Percentiles rank a stretch among this genome's conserved stretches.
These are phyloP conservation scores for Triangularia setosa DNA, from an alignment of 2,329 filamentous ascomycete genomes.

Conservation along the genomic window DNA sequence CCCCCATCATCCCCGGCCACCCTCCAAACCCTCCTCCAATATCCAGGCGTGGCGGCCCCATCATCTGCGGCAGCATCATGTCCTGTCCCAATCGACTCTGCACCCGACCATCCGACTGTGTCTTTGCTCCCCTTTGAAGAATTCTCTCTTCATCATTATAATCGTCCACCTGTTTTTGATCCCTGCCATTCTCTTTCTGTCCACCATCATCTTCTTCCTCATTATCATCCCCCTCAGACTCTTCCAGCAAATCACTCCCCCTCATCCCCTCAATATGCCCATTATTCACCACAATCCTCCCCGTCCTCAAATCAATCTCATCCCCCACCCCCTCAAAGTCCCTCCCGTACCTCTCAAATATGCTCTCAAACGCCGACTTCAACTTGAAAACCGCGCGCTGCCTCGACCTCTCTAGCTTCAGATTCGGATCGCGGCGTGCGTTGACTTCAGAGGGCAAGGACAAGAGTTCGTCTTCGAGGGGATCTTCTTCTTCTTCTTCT, in stretches of 20 bases:
- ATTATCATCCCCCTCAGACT: slow-evolving; percentile 9
- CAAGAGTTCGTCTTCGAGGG: slow-evolving; percentile 19
- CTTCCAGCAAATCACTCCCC: slow-evolving; percentile 21
- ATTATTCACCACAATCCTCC: slow-evolving; percentile 82
- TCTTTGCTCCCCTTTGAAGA: not conserved
- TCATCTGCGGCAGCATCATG: not conserved
- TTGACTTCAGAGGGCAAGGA: slow-evolving; percentile 46
- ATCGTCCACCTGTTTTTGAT: slow-evolving; percentile 9
- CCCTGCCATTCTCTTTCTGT: slow-evolving; percentile 29
- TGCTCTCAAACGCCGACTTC: slow-evolving; percentile 79
- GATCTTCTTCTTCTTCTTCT: not conserved
- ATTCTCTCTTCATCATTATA: slow-evolving; percentile 3
- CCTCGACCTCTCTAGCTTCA: slow-evolving; percentile 58
- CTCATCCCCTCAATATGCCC: slow-evolving; percentile 66
- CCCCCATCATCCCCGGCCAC: slow-evolving; percentile 8
- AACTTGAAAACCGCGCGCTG: slow-evolving; percentile 66
- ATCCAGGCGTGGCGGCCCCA: not conserved
- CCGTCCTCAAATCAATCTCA: slow-evolving; percentile 81
- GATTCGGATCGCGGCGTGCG: slow-evolving; percentile 47
- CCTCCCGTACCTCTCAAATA: slow-evolving; percentile 82
- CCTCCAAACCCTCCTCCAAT: not conserved
- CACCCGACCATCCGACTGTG: too few species aligned
- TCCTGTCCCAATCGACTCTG: not conserved
- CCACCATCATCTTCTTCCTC: slow-evolving; percentile 22
- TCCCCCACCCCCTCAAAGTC: slow-evolving; percentile 83